A percentile compares a stretch with the other conserved stretches of the same genome.
Evolutionary conservation across 495 filamentous ascomycete species (phyloP).

Genomic region (Penicillium daleae): DNA sequence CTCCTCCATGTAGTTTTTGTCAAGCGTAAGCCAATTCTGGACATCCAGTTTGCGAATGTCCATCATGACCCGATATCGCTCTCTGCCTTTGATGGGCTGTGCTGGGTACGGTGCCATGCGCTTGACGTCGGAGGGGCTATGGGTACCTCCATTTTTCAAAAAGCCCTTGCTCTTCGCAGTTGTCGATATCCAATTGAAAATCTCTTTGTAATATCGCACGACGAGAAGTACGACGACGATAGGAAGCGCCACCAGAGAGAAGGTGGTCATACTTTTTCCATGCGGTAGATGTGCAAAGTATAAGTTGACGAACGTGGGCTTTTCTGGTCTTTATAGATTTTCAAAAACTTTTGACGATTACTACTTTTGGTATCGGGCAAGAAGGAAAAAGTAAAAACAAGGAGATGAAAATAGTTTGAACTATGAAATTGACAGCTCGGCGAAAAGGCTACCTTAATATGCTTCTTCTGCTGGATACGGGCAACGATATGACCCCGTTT

Average conservation of each 20-base stretch:
- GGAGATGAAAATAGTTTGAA: constrained; percentile 13
- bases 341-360: not conserved
- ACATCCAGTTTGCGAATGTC: constrained; percentile 56
- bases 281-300: constrained; percentile 18
- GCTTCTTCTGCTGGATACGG: constrained; percentile 10
- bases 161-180: constrained; percentile 15
- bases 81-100: constrained; percentile 49
- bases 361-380: constrained; percentile 1
- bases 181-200: constrained; percentile 25
- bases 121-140: constrained; percentile 38
- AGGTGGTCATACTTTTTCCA: constrained; percentile 38
- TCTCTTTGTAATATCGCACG: constrained; percentile 47
- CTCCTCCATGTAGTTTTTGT: constrained; percentile 55
- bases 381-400: constrained; percentile 1
- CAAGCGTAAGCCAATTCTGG: constrained; percentile 58
- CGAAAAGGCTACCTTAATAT: constrained; percentile 20
- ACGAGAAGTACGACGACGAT: constrained; percentile 46
- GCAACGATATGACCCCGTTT: constrained; percentile 19
- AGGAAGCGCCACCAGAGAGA: constrained; percentile 41
- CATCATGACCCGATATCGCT: constrained; percentile 56
- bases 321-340: not conserved
- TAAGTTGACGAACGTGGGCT: not conserved
- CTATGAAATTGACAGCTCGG: constrained; percentile 11
- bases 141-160: constrained; percentile 11
- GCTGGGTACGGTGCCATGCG: constrained; percentile 47